Base-by-base conservation (phyloP, 805 yeast species). In the Cyberlindnera saturnus region DNA sequence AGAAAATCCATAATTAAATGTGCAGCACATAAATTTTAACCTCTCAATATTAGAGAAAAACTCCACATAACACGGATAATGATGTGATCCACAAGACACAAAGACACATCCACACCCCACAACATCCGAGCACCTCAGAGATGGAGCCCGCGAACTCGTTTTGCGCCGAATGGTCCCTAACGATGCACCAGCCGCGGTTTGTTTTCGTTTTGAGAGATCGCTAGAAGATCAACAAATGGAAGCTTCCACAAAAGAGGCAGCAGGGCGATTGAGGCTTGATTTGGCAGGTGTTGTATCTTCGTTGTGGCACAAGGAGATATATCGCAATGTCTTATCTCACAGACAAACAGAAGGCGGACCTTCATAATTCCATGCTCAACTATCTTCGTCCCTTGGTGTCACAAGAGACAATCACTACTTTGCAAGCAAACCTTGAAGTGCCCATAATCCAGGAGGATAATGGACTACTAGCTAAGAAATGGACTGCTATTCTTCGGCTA, bases 401-500 rank as follows among this genome's bases (percentile, higher is more conserved):
- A 6, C 49, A 44, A 9, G 39, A 40, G 11, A 38, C 54, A 0
- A 32, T 50, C 1, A 3, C 37, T 3, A 13, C 42, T 3, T 33
- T 63, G 7, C 60, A 64, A 38, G 40, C 43, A 5, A 60, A 41
- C 49, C 50, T 50, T 44, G 44, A 42, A 37, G 43, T 47, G 36
- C 51, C 40, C 35, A 55, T 45, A 36, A 49, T 47, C 26, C 55
- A 31, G 16, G 58, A 45, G 33, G 66, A 60, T 23, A 58, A 52
- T 41, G 52, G 57, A 10, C 56, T 70, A 10, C 65, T 87, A 33
- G 87, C 83, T 52, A 83, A 82, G 63, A 90, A 89, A 65, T 90
- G 97, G 97, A 72, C 82, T 1, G 81, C 95, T 0, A 91, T 90
- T 4, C 71, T 87, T 29, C 68, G 96, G 37, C 68, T 91, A 28